These are phyloP conservation scores for Canavalia ensiformis DNA, from an alignment of 306 rosid species.

Conservation along the genomic window DNA sequence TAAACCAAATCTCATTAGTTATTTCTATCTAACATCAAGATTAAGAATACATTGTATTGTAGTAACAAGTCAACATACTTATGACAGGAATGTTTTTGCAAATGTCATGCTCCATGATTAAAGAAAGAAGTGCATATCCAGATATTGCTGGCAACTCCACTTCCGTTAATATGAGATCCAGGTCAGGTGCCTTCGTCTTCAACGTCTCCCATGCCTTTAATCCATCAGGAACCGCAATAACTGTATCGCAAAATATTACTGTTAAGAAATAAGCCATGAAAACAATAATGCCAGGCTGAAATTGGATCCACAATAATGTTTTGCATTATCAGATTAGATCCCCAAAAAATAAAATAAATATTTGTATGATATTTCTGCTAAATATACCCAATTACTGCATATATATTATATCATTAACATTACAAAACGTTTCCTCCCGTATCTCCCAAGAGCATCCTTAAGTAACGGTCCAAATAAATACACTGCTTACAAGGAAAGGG, in stretches of 20 bases:
- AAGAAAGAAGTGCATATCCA: slow-evolving; percentile 75
- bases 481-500: background rate
- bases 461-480: background rate
- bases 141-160: slow-evolving; percentile 81
- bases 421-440: background rate
- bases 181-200: slow-evolving; percentile 60
- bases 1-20: slow-evolving; percentile 40
- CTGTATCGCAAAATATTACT: slow-evolving; percentile 53
- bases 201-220: slow-evolving; percentile 79
- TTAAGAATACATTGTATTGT: slow-evolving; percentile 1
- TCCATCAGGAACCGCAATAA: slow-evolving; percentile 76
- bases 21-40: slow-evolving; percentile 8
- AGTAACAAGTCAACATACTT: slow-evolving; percentile 59
- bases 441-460: background rate
- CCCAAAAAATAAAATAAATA: no score
- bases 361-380: background rate
- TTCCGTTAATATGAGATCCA: slow-evolving; percentile 80
- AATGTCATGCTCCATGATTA: slow-evolving; percentile 77
- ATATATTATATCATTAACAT: background rate
- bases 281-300: background rate
- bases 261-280: background rate
- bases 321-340: background rate
- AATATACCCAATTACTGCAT: background rate
- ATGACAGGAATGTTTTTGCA: slow-evolving; percentile 82
- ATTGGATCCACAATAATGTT: background rate